A percentile compares a stretch with the other conserved stretches of the same genome.
phyloP scores from a whole-genome alignment of 805 yeast species.

The Candida golubevii region DNA sequence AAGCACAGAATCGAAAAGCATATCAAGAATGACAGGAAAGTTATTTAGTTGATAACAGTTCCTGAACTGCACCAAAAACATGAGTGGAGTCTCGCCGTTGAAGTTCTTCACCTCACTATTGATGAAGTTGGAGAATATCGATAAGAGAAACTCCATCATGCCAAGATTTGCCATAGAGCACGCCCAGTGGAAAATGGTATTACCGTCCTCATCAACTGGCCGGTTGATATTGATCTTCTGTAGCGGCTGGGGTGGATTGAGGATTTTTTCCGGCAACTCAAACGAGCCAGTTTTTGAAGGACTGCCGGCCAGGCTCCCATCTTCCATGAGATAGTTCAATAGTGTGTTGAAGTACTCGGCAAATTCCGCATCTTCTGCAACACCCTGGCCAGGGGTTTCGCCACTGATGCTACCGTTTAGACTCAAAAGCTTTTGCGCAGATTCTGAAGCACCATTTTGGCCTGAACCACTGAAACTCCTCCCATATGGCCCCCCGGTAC shows the following conservation, averaged over 20 bases:
- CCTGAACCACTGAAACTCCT: too few relatives aligned
- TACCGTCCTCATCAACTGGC: constrained; percentile 89
- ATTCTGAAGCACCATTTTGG: constrained; percentile 1
- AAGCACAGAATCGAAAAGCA: constrained; percentile 34
- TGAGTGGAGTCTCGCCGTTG: constrained; percentile 81
- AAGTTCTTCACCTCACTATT: constrained; percentile 68
- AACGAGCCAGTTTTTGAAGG: constrained; percentile 2
- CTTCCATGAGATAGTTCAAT: constrained; percentile 51
- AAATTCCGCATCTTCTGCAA: constrained; percentile 9
- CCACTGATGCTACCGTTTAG: constrained; percentile 28
- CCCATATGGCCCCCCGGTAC: too few relatives aligned
- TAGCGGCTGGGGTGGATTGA: constrained; percentile 52
- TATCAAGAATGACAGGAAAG: constrained; percentile 32
- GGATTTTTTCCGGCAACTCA: constrained; percentile 36
- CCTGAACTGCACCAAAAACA: constrained; percentile 39
- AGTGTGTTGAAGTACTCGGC: constrained; percentile 40
- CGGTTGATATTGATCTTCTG: constrained; percentile 68
- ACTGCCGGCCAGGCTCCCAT: constrained; percentile 21
- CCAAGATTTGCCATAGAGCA: constrained; percentile 79
- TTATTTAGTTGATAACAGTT: constrained; percentile 37
- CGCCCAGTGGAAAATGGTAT: constrained; percentile 94
- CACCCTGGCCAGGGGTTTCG: constrained; percentile 22
- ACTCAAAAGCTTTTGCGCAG: constrained; percentile 20
- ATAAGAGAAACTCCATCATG: constrained; percentile 57
- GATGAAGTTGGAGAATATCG: constrained; percentile 64